Evolutionary conservation across 2,329 filamentous ascomycete species (phyloP), one percentile per base, ranked within the genome.

Genomic region (Trichoderma atroviride): DNA sequence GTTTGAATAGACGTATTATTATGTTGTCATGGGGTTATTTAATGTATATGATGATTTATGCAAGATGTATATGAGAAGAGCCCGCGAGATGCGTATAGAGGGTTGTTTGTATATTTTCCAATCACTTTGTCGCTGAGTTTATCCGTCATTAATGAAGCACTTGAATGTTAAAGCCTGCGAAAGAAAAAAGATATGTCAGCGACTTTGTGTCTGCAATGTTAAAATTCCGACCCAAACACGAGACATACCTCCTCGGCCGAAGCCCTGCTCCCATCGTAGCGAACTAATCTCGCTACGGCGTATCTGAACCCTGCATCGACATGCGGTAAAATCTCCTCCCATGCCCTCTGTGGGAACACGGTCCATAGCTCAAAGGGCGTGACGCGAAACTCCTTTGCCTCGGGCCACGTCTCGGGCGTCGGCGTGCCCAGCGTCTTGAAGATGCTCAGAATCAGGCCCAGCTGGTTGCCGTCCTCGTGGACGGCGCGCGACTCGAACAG

Each of bases 391-490:
- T 76, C 76, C 13, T 80, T 80, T 5, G 92, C 91, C 79, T 94
- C 93, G 2, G 96, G 96, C 96, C 96, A 99, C 0, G 84, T 88
- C 64, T 90, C 83, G n/a, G 85, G 80, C 56, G 91, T 91, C 0
- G 96, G 96, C 1, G 94, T 97, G 1, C 96, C 96, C 7, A 99
- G 80, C 0, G 91, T 96, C 80, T 92, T 90, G 81, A 99, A 98
- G 43, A 98, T 95, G 76, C 93, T 97, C 65, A 94, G 86, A 69
- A 99, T 95, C 62, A 99, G 83, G 0, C 93, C 92, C 50, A 99
- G 84, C 80, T 99, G 96, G 76, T 92, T 98, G 0, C 96, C 96
- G 62, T 98, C 86, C 74, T 97, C 93, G 70, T 87, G 84, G 0
- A 82, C 84, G 2, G 85, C 79, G 1, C 93, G 92, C 4, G 93